Evolutionary conservation across 495 filamentous ascomycete species (phyloP), one percentile per base, ranked within the genome.

Genomic region (Daldinia bambusicola): DNA sequence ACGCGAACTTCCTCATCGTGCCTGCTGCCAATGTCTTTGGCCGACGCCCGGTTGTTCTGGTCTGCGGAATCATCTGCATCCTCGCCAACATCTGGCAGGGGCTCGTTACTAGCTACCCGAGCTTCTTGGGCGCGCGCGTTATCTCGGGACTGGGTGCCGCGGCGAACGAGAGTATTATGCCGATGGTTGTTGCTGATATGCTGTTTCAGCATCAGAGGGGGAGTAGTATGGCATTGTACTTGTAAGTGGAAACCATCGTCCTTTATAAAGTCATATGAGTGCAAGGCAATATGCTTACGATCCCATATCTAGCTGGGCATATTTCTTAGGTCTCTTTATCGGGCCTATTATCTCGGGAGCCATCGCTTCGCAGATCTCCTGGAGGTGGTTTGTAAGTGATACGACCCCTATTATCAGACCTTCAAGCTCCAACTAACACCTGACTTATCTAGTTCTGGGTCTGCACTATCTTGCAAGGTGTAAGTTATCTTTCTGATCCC

Each of bases 1-100:
- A 89, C 67, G 87, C 86, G 61, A 90, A 89, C 63, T 90, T 89
- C 76, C 80, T 90, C 71, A 88, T 87, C 85, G 85, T 89, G 55
- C 88, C 89, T 3, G 80, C 90, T 5, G 85, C 85, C 52, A 86
- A 85, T 2, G 79, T 85, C 6, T 87, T 86, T 56, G 89, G 88
- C 20, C 80, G 89, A 37, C 82, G 88, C 14, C 84, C 86, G 0
- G 88, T 88, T 34, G 81, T 87, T 63, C 82, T 91, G 31, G 75
- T 83, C 65, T 88, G 87, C 4, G 84, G 83, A 16, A 55, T 88
- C 7, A 80, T 90, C 48, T 87, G 85, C 68, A 78, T 89, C 18
- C 83, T 79, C 1, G 85, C 84, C 51, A 84, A 82, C 50, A 83
- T 90, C 67, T 90, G 89, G 89, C 84, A 88, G 40, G 87, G 84